phyloP scores from a whole-genome alignment of 2,329 filamentous ascomycete genomes.

The Coniosporium uncinatum region DNA sequence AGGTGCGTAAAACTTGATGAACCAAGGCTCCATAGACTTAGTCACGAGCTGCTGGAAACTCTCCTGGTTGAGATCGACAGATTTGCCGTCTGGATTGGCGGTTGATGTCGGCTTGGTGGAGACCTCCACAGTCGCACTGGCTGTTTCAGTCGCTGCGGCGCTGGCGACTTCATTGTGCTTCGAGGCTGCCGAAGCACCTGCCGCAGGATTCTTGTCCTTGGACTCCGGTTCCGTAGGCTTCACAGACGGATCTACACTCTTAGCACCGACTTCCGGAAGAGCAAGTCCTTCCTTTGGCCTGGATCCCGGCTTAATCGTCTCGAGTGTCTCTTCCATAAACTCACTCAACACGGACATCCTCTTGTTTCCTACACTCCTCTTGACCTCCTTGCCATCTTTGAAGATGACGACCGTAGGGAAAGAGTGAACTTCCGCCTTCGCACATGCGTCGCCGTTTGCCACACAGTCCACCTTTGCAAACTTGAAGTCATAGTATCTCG shows the following conservation, averaged over 20 bases:
- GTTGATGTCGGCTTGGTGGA: conserved; percentile 30
- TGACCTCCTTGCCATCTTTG: conserved; percentile 67
- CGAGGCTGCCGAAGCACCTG: conserved; percentile 19
- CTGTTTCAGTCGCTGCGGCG: conserved; percentile 13
- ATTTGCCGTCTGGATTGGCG: conserved; percentile 68
- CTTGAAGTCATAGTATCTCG: conserved; percentile 80
- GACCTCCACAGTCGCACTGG: conserved; percentile 25
- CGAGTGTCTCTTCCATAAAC: conserved; percentile 71
- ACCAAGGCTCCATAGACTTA: conserved; percentile 88
- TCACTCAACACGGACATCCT: conserved; percentile 59
- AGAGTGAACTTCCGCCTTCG: conserved; percentile 56
- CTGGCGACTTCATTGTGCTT: conserved; percentile 13
- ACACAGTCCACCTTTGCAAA: conserved; percentile 86
- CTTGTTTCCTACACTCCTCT: conserved; percentile 61
- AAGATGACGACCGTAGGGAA: conserved; percentile 79
- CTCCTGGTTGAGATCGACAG: conserved; percentile 72
- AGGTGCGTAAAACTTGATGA: conserved; percentile 97
- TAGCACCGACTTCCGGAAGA: conserved; percentile 67
- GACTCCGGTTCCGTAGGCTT: conserved; percentile 26
- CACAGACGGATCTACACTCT: conserved; percentile 32
- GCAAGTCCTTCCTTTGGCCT: conserved; percentile 61
- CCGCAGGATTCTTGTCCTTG: conserved; percentile 25
- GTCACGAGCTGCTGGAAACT: conserved; percentile 84
- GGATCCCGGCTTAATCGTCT: conserved; percentile 75
- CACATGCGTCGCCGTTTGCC: conserved; percentile 75